Evolutionary conservation across 1,284 basidiomycete genomes (phyloP), one percentile per base, ranked within the genome.

Genomic region (Fomitopsis schrenkii): DNA sequence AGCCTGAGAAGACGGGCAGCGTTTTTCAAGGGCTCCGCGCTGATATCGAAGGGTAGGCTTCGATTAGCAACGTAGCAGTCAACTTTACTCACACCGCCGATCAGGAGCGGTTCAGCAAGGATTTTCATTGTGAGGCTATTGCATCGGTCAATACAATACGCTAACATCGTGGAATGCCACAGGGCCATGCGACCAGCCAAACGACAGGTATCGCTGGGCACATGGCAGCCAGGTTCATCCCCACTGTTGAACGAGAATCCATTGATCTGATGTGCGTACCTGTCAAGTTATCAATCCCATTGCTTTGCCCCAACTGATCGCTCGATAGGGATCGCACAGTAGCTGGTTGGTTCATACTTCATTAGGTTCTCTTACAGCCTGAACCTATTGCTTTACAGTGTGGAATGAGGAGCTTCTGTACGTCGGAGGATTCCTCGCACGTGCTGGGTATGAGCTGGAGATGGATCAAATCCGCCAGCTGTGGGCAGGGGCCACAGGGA

Each of bases 201-300:
- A 97, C 95, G 6, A 97, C 95, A 2, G 94, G 95, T 55, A 87
- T 97, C 50, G 93, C 93, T 3, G 95, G 95, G 0, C 94, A 97
- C 69, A 86, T 98, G 74, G 87, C 94, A 1, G 90, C 94, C 2
- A 83, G 95, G 8, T 98, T 98, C 72, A 97, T 99, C 62, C 95
- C 95, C 0, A 99, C 97, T 0, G 97, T 99, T 2, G 97, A 99
- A 75, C 86, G 97, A 65, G 97, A 99, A 76, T 94, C 93, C 0
- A 90, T 98, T 64, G 95, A 97, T 75, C 78, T 95, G 5, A 88
- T 92, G 86, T 93, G 73, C 75, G 87, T 76, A n/a, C 62, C 67
- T 33, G 38, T 73, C 71, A 75, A 75, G 58, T 60, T 7, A 57
- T 15, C 26, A 5, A 5, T 4, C 5, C 9, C 30, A 33, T 33